Base-by-base conservation (phyloP, 495 filamentous ascomycete genomes). In the Talaromyces wortmannii region DNA sequence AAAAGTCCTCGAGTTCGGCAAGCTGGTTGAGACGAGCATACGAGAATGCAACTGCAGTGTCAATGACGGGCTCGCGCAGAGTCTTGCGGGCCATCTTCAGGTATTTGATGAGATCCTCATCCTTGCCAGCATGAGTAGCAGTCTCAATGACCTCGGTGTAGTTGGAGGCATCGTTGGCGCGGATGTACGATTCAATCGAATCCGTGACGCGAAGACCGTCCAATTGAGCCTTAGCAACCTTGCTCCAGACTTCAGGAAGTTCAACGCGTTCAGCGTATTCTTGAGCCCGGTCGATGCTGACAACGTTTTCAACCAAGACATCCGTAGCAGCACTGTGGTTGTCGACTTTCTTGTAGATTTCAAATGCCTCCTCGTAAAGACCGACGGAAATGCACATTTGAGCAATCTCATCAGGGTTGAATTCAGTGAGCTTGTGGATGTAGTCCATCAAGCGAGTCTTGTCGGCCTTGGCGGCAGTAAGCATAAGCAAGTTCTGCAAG, bases 41-140 rank as follows among this genome's bases (percentile, higher is more conserved):
- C 78, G 85, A 90, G 75, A 97, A 96, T 45, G 91, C 95, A 57
- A 99, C 81, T 51, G 79, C 88, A 23, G 95, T 99, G 62, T 99
- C 95, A 60, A 97, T 92, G 12, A 87, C 82, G 31, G 95, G 89
- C 74, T 99, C 95, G 43, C 95, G 91, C 58, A 95, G 79, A 40
- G 91, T 96, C 81, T 96, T 95, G 60, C 95, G 87, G 48, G 95
- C 91, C 95, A 99, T 97, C 60, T 84, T 88, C 43, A 99, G 81
- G 76, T 85, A 99, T 72, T 95, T 97, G 76, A 99, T 87, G 44
- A 99, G 84, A 58, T 99, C 95, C 62, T 97, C 92, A 65, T 96
- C 92, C 81, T 97, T 99, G 48, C 91, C 95, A 59, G 95, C 94
- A 67, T 91, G 91, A 4, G 90, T 96, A 18, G 90, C 91, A 53